Conservation (phyloP, 1,284 basidiomycete genomes). For the Microbotryum violaceum region DNA sequence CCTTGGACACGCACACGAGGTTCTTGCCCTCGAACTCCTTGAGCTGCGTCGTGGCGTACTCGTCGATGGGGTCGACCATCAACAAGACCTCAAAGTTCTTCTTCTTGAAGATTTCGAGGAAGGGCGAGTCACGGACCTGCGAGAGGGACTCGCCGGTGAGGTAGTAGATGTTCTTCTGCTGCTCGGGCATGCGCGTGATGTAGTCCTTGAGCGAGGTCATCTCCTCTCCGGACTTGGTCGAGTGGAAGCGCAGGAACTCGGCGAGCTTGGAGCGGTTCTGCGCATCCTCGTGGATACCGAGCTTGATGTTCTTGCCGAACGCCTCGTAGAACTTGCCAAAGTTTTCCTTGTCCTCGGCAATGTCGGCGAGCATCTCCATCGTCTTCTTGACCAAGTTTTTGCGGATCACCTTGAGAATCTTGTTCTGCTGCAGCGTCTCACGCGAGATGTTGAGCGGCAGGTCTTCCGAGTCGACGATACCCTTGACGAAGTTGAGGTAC, state of each 20-base stretch:
- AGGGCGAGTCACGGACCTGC: constrained; percentile 87
- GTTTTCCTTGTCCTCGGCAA: constrained; percentile 99
- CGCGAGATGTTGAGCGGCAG: constrained; percentile 99
- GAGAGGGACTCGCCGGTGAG: constrained; percentile 96
- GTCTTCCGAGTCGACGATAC: constrained; percentile 99
- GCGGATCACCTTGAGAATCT: constrained; percentile 99
- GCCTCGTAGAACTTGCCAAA: constrained; percentile 48
- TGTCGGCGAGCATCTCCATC: constrained; percentile 89
- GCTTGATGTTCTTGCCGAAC: constrained; percentile 73
- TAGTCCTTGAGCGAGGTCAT: constrained; percentile 95
- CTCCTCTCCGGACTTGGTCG: constrained; percentile 91
- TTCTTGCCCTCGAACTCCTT: constrained; percentile 99
- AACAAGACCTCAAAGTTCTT: constrained; percentile 98
- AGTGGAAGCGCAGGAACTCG: constrained; percentile 98
- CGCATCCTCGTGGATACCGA: constrained; percentile 98
- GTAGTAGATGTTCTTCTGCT: constrained; percentile 99
- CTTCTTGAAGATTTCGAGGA: constrained; percentile 99
- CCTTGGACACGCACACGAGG: constrained; percentile 96
- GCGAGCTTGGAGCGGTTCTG: constrained; percentile 99
- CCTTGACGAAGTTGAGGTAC: constrained; percentile 99
- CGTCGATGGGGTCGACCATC: constrained; percentile 96
- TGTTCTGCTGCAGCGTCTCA: constrained; percentile 99
- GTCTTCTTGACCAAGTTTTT: constrained; percentile 88
- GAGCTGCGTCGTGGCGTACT: constrained; percentile 94
- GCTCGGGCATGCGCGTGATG: constrained; percentile 98